Evolutionary conservation across 805 yeast genomes (phyloP), one percentile per base, ranked within the genome.

Genomic region (Metschnikowia chrysomelidarum): DNA sequence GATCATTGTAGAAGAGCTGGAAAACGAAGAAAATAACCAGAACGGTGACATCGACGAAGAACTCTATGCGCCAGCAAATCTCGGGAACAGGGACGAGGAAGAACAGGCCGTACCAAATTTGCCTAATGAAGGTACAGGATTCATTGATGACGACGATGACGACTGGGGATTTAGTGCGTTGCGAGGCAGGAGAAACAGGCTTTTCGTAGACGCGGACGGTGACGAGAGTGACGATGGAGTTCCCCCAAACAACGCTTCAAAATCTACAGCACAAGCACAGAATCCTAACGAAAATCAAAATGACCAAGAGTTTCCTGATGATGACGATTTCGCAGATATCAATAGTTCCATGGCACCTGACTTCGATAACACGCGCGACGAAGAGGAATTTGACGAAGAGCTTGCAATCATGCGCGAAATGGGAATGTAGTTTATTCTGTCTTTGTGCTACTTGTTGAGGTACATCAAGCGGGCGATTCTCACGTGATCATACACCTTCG

Each of bases 401-500:
- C 35, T 59, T 40, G 67, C 58, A 10, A 38, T 65, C 8, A 64
- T 67, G 71, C 56, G 63, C 32, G 68, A 65, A 36, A 53, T 60
- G 50, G 69, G 60, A 10, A 38, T 54, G 50, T 60, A 33, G 46
- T 5, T 19, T 18, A 36, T 14, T 24, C 27, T 19, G 13, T 25
- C n/a, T n/a, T n/a, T n/a, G n/a, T 9, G 19, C 20, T 30, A 36
- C 13, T 30, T 36, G 24, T 36, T 36, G 34, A 33, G 23, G 30
- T 28, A 33, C 18, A 33, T 34, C 47, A 70, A 67, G 42, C 82
- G 70, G 30, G 76, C 61, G 4, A 71, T 54, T 30, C 74, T 60
- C 2, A 73, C 69, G 40, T 70, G 64, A 19, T 67, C 67, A 41
- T 66, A 74, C 2, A 75, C 64, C 24, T 62, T 60, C 24, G 76